Evolutionary conservation across 1,284 basidiomycete species (phyloP), one percentile per base, ranked within the genome.

Genomic region (Apiotrichum mycotoxinovorans): DNA sequence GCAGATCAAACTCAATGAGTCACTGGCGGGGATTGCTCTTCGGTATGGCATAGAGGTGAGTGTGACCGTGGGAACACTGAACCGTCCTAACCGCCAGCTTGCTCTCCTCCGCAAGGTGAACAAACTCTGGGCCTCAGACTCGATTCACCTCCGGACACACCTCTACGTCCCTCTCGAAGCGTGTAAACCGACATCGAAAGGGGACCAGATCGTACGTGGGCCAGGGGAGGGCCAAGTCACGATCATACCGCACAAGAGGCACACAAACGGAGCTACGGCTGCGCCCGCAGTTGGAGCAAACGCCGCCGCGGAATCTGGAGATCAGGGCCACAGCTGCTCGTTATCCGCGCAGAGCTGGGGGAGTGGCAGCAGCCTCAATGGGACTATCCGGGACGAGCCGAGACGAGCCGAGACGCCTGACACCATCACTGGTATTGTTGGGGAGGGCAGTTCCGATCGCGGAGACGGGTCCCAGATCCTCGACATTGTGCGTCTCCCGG

Each of bases 41-140:
- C 87, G 86, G 64, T 95, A 95, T 71, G 90, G 89, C 4, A 87
- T 93, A 54, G 83, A 86, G 11, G 79, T 94, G 44, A 62, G 78
- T 70, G 2, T 17, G 30, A 5, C 5, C 12, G n/a, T 15, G 10
- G 40, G 33, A 27, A 26, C 10, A 33, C 34, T 25, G 22, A 33
- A 20, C 2, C n/a, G n/a, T n/a, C n/a, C n/a, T n/a, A n/a, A n/a
- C n/a, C n/a, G n/a, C n/a, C 64, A 81, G 79, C 67, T 80, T 48
- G 82, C 88, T 15, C 85, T 87, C n/a, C 80, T 97, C 15, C 85
- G 91, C 46, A 83, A 85, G 64, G 85, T 85, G 41, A 97, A 97
- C 75, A 89, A 92, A 62, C 80, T 97, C 5, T 96, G 92, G 92
- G 76, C 89, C 1, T 87, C 88, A 17, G 93, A 96, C 71, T 83